Conservation (phyloP, 2,329 filamentous ascomycete species). For the Diaporthe batatas region DNA sequence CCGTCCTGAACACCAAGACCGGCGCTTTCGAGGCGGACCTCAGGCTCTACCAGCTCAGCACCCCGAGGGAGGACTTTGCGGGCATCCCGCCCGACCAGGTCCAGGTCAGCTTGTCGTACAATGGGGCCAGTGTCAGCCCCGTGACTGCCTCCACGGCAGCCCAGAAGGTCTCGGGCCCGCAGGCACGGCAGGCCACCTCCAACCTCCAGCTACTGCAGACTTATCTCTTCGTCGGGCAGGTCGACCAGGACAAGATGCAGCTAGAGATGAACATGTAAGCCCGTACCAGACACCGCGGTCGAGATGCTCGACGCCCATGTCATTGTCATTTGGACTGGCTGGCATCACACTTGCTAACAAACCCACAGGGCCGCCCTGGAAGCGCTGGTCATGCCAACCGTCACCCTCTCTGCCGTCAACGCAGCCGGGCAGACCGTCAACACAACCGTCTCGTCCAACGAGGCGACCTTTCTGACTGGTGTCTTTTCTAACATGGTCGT, state of each 20-base stretch:
- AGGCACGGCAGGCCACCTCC: slow-evolving; percentile 44
- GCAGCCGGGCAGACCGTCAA: slow-evolving; percentile 64
- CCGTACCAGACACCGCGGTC: neutral
- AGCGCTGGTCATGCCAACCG: slow-evolving; percentile 74
- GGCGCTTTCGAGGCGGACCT: slow-evolving; percentile 84
- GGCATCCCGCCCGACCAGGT: slow-evolving; percentile 66
- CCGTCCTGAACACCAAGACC: slow-evolving; percentile 74
- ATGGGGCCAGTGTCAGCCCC: slow-evolving; percentile 65
- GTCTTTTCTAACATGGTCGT: slow-evolving; percentile 73
- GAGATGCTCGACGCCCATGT: no score
- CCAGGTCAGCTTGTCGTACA: slow-evolving; percentile 67
- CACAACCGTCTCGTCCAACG: slow-evolving; percentile 76
- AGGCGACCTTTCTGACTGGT: slow-evolving; percentile 79
- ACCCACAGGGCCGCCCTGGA: slow-evolving; percentile 67
- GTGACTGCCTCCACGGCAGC: slow-evolving; percentile 50
- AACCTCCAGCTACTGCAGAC: slow-evolving; percentile 66
- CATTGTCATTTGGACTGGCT: no score
- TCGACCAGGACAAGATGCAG: slow-evolving; percentile 69
- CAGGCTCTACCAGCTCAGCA: slow-evolving; percentile 77
- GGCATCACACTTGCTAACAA: slow-evolving; percentile 38
- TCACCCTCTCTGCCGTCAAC: slow-evolving; percentile 73
- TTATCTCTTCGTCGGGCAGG: slow-evolving; percentile 77
- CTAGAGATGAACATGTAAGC: slow-evolving; percentile 73
- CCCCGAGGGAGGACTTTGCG: slow-evolving; percentile 66
- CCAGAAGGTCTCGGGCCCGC: slow-evolving; percentile 45